These are phyloP conservation scores for Corymbia maculata DNA, from an alignment of 345 rosid species.

Conservation along the genomic window DNA sequence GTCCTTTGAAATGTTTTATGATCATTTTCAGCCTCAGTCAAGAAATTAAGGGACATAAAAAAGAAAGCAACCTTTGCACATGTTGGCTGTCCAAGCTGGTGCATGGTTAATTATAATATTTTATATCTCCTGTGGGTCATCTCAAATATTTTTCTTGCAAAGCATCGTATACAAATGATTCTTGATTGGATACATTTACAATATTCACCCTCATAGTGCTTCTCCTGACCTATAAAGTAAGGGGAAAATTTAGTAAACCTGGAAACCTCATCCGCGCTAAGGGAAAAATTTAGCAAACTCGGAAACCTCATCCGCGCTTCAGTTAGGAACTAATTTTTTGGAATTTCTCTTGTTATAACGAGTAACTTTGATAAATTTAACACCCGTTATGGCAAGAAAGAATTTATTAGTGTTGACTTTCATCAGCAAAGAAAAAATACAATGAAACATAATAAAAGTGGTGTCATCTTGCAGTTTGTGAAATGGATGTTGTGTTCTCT, in stretches of 20 bases:
- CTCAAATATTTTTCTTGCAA: background rate
- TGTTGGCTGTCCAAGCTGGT: conserved; percentile 13
- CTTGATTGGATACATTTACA: background rate
- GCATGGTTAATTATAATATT: background rate
- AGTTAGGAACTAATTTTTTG: background rate
- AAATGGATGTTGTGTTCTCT: conserved; percentile 39
- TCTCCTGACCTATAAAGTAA: background rate
- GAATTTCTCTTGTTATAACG: too few relatives aligned
- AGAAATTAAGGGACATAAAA: conserved; percentile 53
- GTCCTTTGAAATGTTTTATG: conserved; percentile 71
- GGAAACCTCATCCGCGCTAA: too few relatives aligned
- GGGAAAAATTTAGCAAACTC: too few relatives aligned
- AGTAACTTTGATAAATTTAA: too few relatives aligned
- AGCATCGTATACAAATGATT: background rate
- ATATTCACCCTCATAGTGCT: background rate
- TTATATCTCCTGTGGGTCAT: background rate
- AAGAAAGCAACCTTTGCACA: conserved; percentile 56
- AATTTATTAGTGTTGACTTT: too few relatives aligned
- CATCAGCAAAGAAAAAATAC: too few relatives aligned
- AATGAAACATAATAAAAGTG: too few relatives aligned
- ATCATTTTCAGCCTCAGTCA: conserved; percentile 66
- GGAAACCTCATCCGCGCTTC: background rate
- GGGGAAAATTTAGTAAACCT: background rate
- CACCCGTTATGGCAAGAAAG: too few relatives aligned
- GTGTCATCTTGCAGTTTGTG: too few relatives aligned